Base-by-base conservation (phyloP, 73 alveolate genomes). In the Paramecium biaurelia region DNA sequence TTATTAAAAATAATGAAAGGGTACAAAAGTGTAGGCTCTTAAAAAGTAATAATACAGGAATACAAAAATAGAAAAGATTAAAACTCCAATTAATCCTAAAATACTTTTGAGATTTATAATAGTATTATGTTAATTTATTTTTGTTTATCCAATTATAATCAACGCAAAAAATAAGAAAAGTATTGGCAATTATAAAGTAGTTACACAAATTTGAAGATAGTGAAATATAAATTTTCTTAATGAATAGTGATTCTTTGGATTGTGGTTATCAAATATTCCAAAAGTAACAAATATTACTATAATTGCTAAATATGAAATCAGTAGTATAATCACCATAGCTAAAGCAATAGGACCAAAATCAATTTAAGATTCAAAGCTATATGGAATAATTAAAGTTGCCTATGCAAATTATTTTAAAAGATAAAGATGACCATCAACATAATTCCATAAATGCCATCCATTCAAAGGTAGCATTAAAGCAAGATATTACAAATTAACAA, bases 401-500 rank as follows among this genome's bases (percentile, higher is more conserved):
- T 72, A 37, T 8, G 86, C 53, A 5, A 72, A 35, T 28, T 30
- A 15, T 15, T 72, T 32, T 72, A 72, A 35, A 32, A 72, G 28
- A 42, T 30, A 35, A n/a, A 72, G 38, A 38, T 34, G 58, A 5
- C 59, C 59, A 35, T 72, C 86, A n/a, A 28, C 4, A 7, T 72
- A 72, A 21, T 34, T 34, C 86, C 86, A 35, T 72, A 72, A 10
- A 72, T 72, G 26, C 86, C 86, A 72, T 35, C 86, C 86, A 35
- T 72, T 20, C 7, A 8, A 28, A 72, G 86, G 86, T 15, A 72
- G 58, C 58, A 72, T 35, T 15, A 72, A 37, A 34, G 35, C 58
- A n/a, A 72, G 32, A 63, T 63, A 63, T 63, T 63, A 32, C 45
- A 63, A 63, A 63, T 63, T 63, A 12, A 32, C 24, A 32, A 63